phyloP scores from a whole-genome alignment of 495 filamentous ascomycete species.

The Rhypophila decipiens region DNA sequence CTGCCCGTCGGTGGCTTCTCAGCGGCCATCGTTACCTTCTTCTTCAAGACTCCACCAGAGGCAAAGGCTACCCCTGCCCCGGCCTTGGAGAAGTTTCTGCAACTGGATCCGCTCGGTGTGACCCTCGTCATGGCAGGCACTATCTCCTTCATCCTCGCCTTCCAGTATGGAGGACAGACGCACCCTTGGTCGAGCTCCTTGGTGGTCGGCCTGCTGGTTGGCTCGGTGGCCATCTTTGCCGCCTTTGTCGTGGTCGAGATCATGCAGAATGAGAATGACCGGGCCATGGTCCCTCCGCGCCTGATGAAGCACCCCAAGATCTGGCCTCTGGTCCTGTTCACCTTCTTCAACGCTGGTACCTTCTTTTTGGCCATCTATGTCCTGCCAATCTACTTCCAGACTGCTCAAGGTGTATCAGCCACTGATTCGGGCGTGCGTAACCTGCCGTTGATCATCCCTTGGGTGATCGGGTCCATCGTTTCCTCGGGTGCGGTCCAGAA shows the following conservation, averaged over 20 bases:
- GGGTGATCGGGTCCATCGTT: slow-evolving; percentile 34
- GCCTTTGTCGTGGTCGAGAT: slow-evolving; percentile 30
- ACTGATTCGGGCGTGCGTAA: slow-evolving; percentile 38
- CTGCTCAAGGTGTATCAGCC: slow-evolving; percentile 32
- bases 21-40: slow-evolving; percentile 47
- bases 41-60: slow-evolving; percentile 15
- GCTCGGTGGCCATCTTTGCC: slow-evolving; percentile 22
- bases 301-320: slow-evolving; percentile 34
- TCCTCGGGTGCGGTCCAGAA: slow-evolving; percentile 39
- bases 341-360: slow-evolving; percentile 33
- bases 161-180: slow-evolving; percentile 44
- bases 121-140: slow-evolving; percentile 37
- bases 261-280: slow-evolving; percentile 27
- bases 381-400: slow-evolving; percentile 55
- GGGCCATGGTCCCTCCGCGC: slow-evolving; percentile 29
- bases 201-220: slow-evolving; percentile 44
- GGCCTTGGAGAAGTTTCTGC: slow-evolving; percentile 23
- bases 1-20: slow-evolving; percentile 58
- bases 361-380: slow-evolving; percentile 44
- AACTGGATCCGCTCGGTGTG: slow-evolving; percentile 24
- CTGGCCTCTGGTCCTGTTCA: slow-evolving; percentile 19
- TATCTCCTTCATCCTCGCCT: slow-evolving; percentile 37
- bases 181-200: slow-evolving; percentile 35
- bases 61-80: not conserved
- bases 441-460: slow-evolving; percentile 40